Conservation (phyloP, 2,329 filamentous ascomycete species). For the Diplodia scrobiculata region DNA sequence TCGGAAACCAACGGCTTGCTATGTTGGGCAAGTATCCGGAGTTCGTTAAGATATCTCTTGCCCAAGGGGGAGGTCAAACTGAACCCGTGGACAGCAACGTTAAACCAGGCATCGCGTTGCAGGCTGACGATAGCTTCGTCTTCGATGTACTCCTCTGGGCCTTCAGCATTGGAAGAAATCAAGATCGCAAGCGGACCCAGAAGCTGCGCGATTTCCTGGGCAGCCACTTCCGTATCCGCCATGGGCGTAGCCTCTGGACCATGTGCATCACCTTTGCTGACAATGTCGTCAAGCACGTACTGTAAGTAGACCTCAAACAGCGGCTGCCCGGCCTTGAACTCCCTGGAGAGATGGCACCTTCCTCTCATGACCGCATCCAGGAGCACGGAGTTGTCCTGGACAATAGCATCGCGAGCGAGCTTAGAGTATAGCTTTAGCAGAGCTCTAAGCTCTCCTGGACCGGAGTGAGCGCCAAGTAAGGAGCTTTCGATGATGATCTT, state of each 20-base stretch:
- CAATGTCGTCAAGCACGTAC: conserved; percentile 80
- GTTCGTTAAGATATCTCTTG: conserved; percentile 71
- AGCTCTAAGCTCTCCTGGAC: conserved; percentile 78
- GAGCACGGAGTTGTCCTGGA: conserved; percentile 67
- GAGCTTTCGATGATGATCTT: conserved; percentile 84
- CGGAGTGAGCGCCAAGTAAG: conserved; percentile 73
- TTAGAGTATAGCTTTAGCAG: conserved; percentile 81
- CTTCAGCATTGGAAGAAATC: conserved; percentile 59
- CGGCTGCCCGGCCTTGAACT: conserved; percentile 67
- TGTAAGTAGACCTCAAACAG: conserved; percentile 82
- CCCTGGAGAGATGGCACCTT: conserved; percentile 73
- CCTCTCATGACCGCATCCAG: conserved; percentile 76
- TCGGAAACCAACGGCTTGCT: conserved; percentile 86
- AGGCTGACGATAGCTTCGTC: conserved; percentile 62
- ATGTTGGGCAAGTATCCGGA: conserved; percentile 81
- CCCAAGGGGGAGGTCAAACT: conserved; percentile 72
- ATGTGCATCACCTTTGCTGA: conserved; percentile 85
- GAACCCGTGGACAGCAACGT: conserved; percentile 93
- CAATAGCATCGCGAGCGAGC: conserved; percentile 71
- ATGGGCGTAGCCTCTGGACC: conserved; percentile 71
- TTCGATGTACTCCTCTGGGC: conserved; percentile 62
- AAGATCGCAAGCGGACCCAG: conserved; percentile 85
- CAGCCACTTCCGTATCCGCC: conserved; percentile 77
- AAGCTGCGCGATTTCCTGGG: conserved; percentile 83
- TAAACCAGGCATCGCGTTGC: conserved; percentile 95